Evolutionary conservation across 768 basidiomycete species (phyloP), one percentile per base, ranked within the genome.

Genomic region (Russula sp.): DNA sequence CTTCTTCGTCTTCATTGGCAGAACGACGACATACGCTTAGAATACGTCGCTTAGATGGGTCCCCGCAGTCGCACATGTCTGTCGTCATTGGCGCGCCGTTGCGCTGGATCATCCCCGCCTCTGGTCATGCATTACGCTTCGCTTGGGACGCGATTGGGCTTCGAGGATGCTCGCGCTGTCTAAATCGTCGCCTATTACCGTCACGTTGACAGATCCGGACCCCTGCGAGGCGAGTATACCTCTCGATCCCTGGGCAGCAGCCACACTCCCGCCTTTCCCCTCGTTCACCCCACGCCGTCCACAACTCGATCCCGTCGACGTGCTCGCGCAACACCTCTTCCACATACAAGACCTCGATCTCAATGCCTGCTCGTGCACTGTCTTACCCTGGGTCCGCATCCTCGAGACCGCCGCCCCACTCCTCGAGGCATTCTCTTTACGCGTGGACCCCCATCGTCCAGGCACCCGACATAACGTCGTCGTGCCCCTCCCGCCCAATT

Each of bases 61-160:
- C 2, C 64, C 64, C 10, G 59, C 44, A 7, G 53, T 64, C 36
- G 63, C 63, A 2, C 63, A 64, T 38, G 59, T 64, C 18, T 65
- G 64, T 28, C 59, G 54, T 5, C 64, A 65, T 22, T 65, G 64
- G 64, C 58, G 64, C 22, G 22, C 30, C 18, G 64, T 65, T 26
- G 64, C 64, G 7, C 49, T 61, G 13, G 59, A 57, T 4, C 55
- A 57, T 22, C 64, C 64, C 3, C 54, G 64, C 4, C 64, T 61
- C 1, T 65, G 64, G 64, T 56, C 64, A 6, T 22, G 51, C 49
- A 50, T 61, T 20, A 52, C 40, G 30, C 22, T 65, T 4, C 36
- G 40, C 34, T 16, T 64, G 16, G 59, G 59, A 4, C 58, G 63
- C 34, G 48, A 48, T 10, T 65, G 64, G 64, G 64, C 59, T 0